Percentiles rank a stretch among this genome's conserved stretches.
phyloP scores from a whole-genome alignment of 331 rosid species.

The Erythrophleum ivorense region DNA sequence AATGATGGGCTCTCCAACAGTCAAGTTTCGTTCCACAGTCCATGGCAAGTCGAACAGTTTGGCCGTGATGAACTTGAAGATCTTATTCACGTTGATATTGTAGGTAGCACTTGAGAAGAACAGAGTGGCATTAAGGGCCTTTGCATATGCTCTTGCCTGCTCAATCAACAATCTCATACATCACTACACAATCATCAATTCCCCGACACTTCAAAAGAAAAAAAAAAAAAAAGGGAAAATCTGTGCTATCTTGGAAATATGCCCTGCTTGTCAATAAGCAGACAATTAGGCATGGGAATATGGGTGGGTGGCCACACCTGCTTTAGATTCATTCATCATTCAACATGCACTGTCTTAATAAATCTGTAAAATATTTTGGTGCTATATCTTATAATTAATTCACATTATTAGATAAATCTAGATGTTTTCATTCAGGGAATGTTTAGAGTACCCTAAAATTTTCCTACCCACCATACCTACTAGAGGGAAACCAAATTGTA shows the following conservation, averaged over 20 bases:
- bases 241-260: not conserved
- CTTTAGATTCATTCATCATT: not conserved
- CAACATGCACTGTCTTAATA: not conserved
- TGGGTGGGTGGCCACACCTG: not conserved
- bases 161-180: slow-evolving; percentile 23
- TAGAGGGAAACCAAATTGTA: not conserved
- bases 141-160: slow-evolving; percentile 93
- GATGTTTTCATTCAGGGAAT: not conserved
- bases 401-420: not conserved
- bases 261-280: not conserved
- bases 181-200: slow-evolving; percentile 18
- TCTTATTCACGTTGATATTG: slow-evolving; percentile 76
- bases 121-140: slow-evolving; percentile 69
- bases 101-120: slow-evolving; percentile 80
- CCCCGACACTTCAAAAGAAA: not conserved
- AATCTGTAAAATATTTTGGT: not conserved
- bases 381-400: not conserved
- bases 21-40: slow-evolving; percentile 75
- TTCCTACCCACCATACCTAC: not conserved
- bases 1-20: slow-evolving; percentile 74
- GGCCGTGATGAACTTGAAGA: slow-evolving; percentile 82
- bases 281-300: not conserved
- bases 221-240: not conserved
- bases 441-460: not conserved
- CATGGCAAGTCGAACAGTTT: slow-evolving; percentile 78